A percentile compares a stretch with the other conserved stretches of the same genome.
These are phyloP conservation scores for Plasmodium gonderi DNA, from an alignment of 169 alveolate genomes.

Conservation along the genomic window DNA sequence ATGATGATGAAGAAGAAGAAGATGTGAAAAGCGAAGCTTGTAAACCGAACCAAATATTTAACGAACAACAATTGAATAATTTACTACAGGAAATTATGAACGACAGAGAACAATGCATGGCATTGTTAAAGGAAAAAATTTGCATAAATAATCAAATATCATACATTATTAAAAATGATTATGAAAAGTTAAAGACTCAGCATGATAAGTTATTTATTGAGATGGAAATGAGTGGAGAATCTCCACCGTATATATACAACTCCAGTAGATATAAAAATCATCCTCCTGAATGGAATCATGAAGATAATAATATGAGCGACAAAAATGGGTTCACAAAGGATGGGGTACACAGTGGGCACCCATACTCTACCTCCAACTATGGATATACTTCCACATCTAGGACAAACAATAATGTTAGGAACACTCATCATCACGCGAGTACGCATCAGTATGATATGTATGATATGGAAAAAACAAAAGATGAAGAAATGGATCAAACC, in stretches of 20 bases:
- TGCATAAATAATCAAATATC: slow-evolving; percentile 83
- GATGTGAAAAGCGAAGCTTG: neutral
- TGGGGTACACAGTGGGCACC: too few relatives aligned
- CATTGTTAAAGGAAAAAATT: slow-evolving; percentile 79
- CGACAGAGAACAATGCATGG: slow-evolving; percentile 79
- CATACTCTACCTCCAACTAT: too few relatives aligned
- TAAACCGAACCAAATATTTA: neutral
- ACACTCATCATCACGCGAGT: neutral
- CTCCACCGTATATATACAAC: slow-evolving; percentile 63
- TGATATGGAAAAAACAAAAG: slow-evolving; percentile 19
- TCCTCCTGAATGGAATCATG: slow-evolving; percentile 3
- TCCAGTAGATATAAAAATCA: neutral
- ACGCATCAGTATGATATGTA: slow-evolving; percentile 7
- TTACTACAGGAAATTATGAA: slow-evolving; percentile 31
- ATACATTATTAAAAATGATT: slow-evolving; percentile 80
- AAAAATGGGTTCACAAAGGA: neutral
- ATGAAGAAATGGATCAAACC: slow-evolving; percentile 12
- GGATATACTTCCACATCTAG: neutral
- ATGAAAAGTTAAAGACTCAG: slow-evolving; percentile 79
- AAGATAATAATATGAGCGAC: neutral
- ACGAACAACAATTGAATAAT: slow-evolving; percentile 15
- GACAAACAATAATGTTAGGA: neutral
- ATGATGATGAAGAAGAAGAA: neutral
- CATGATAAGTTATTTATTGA: slow-evolving; percentile 81
- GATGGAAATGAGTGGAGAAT: slow-evolving; percentile 84